Evolutionary conservation across 2,329 filamentous ascomycete genomes (phyloP).

Genomic region (Malbranchea cinnamomea): DNA sequence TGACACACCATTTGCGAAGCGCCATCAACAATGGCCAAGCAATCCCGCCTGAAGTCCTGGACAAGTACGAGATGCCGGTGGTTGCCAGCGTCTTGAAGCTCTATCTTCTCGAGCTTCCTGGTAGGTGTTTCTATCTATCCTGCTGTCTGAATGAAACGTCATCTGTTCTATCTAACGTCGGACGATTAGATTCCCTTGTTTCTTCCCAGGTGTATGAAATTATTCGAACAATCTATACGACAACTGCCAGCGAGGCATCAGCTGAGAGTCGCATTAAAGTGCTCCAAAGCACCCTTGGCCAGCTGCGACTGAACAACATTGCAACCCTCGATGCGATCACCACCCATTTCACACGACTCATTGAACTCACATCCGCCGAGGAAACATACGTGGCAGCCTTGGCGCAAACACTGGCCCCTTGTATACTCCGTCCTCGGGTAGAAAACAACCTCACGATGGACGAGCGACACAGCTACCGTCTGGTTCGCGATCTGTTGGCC

Average conservation of each 20-base stretch:
- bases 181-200: constrained; percentile 68
- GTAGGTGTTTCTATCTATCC: constrained; percentile 37
- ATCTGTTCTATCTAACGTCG: constrained; percentile 3
- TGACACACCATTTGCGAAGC: constrained; percentile 70
- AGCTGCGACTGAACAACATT: constrained; percentile 91
- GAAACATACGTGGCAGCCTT: constrained; percentile 67
- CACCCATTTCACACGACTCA: constrained; percentile 93
- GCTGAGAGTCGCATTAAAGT: constrained; percentile 74
- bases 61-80: constrained; percentile 85
- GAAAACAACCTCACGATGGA: constrained; percentile 90
- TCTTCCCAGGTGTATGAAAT: constrained; percentile 98
- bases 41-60: constrained; percentile 59
- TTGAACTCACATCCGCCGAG: constrained; percentile 91
- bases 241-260: constrained; percentile 58
- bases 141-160: constrained; percentile 16
- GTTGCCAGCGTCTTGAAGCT: constrained; percentile 86
- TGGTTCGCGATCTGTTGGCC: constrained; percentile 80
- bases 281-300: constrained; percentile 86
- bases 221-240: constrained; percentile 88
- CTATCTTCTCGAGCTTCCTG: constrained; percentile 86
- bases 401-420: constrained; percentile 62
- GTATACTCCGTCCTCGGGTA: constrained; percentile 70
- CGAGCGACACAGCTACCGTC: constrained; percentile 79
- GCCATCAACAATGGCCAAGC: constrained; percentile 77
- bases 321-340: constrained; percentile 96